Evolutionary conservation across 192 early-diverging fungal genomes (phyloP).

Genomic region (Backusella luteola): DNA sequence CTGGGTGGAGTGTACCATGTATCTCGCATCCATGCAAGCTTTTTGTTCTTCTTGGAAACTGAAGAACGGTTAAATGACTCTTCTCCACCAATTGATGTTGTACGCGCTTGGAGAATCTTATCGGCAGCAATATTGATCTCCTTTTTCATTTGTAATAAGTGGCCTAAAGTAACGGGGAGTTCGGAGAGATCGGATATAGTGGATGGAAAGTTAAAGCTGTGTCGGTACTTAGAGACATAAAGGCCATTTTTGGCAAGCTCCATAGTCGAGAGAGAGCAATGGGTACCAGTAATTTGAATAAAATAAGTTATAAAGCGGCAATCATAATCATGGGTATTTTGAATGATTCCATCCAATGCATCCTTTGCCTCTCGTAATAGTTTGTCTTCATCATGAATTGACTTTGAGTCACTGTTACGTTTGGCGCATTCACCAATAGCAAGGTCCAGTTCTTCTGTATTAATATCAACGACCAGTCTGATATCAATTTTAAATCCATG

Average conservation of each 20-base stretch:
- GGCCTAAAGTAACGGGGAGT: constrained; percentile 20
- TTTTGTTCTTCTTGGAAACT: constrained; percentile 21
- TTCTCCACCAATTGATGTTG: constrained; percentile 22
- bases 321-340: constrained; percentile 18
- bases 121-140: constrained; percentile 22
- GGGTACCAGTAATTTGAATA: constrained; percentile 24
- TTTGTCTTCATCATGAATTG: too few relatives aligned
- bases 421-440: too few relatives aligned
- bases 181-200: constrained; percentile 24
- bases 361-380: background rate
- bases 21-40: constrained; percentile 16
- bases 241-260: constrained; percentile 22
- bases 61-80: constrained; percentile 21
- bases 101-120: constrained; percentile 19
- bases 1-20: constrained; percentile 18
- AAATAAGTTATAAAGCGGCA: constrained; percentile 19
- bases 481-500: too few relatives aligned
- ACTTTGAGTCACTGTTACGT: too few relatives aligned
- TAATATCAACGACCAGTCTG: too few relatives aligned
- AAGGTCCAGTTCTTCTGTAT: too few relatives aligned
- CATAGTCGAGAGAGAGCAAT: constrained; percentile 23
- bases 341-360: constrained; percentile 25
- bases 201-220: constrained; percentile 23
- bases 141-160: constrained; percentile 25
- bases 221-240: constrained; percentile 21